Base-by-base conservation (phyloP, 768 basidiomycete genomes). In the Auricularia auricula-judae region DNA sequence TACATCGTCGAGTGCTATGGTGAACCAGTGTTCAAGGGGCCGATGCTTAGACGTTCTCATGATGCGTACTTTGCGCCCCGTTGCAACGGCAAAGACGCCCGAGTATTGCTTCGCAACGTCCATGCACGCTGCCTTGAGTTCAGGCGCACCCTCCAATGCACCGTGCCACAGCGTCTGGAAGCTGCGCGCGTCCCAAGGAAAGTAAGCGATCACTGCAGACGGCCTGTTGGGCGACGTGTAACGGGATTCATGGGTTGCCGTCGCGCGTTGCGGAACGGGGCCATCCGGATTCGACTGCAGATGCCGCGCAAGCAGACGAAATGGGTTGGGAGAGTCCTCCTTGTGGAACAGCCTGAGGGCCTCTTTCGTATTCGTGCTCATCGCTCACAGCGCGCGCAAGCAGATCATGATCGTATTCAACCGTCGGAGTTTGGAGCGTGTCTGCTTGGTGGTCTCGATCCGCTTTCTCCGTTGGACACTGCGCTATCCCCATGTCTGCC, bases 1-100 rank as follows among this genome's bases (percentile, higher is more conserved):
- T 33, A 59, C 56, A 5, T 14, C 7, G 21, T 59, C 56, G 8
- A 59, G 56, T 7, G 12, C 56, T 5, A 59, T 23, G 56, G 56
- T 29, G 56, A 29, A 61, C 43, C 63, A 58, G 36, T 35, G 59
- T 36, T 36, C 61, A 43, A 62, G 16, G 47, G 64, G 53, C 36
- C 12, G 59, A 59, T 33, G 35, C 4, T 63, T 65, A 66, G 70
- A 4, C 67, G 72, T 62, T 70, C 71, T n/a, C 71, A 63, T 16
- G 63, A 65, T 1, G 69, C 65, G 53, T 66, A 67, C 23, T 70
- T 68, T 67, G 70, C 51, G 61, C 67, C 63, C 36, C 66, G 80
- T 75, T 56, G 79, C 81, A 7, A 85, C 79, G 59, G 80, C 80
- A 63, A 86, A 74, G 36, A 82, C 76, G 62, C 84, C 82, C 59